Evolutionary conservation across 768 basidiomycete species (phyloP).

Genomic region (Rhizopogon sp.): DNA sequence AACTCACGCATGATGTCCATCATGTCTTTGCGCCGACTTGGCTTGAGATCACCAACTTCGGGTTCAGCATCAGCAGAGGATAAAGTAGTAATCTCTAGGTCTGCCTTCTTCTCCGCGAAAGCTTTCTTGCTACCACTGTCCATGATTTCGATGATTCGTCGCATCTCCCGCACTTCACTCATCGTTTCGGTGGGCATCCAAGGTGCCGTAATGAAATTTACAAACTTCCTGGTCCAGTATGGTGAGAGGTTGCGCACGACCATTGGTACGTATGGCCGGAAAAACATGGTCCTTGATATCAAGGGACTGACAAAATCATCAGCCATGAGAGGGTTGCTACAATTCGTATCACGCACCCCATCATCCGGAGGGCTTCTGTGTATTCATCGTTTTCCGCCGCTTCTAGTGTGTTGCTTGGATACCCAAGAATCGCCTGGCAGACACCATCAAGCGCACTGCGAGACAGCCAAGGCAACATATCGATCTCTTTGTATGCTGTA

Average conservation of each 20-base stretch:
- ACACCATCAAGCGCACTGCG: conserved; percentile 20
- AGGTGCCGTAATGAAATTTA: background rate
- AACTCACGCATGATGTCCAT: conserved; percentile 44
- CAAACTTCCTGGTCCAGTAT: background rate
- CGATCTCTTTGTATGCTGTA: conserved; percentile 13
- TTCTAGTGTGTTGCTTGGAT: conserved; percentile 14
- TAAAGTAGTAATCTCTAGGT: conserved; percentile 1
- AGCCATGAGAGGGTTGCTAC: too few relatives aligned
- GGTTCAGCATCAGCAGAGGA: background rate
- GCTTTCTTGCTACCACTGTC: conserved; percentile 9
- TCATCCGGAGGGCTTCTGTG: background rate
- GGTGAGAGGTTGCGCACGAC: background rate
- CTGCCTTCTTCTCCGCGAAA: conserved; percentile 14
- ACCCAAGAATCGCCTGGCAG: conserved; percentile 17
- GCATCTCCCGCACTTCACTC: conserved; percentile 1
- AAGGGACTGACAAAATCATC: background rate
- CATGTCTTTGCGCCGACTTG: conserved; percentile 37
- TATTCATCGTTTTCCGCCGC: conserved; percentile 7
- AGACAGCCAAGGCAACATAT: conserved; percentile 17
- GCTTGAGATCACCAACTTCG: background rate
- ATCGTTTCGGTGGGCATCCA: background rate
- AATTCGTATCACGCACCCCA: background rate
- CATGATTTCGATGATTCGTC: conserved; percentile 13
- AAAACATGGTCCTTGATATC: background rate
- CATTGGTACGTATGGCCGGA: background rate